Base-by-base conservation (phyloP, 2,329 filamentous ascomycete genomes). In the Coniochaeta prunicola region DNA sequence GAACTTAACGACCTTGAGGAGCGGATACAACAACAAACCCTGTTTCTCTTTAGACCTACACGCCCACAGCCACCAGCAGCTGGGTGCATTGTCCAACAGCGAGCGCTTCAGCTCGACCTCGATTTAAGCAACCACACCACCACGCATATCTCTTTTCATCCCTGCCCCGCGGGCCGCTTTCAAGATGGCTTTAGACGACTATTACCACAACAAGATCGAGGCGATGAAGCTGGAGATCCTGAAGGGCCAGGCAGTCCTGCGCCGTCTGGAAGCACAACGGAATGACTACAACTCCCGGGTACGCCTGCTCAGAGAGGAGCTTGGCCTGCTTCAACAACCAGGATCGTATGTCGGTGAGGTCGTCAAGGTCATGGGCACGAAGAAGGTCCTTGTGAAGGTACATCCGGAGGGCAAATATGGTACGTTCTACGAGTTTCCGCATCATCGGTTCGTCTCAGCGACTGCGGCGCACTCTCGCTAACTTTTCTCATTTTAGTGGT, bases 151-250 rank as follows among this genome's bases (percentile, higher is more conserved):
- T 30, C 30, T 21, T 5, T 31, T n/a, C 5, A 26, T 26, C 12
- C 48, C n/a, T n/a, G 53, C 24, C 17, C 7, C 53, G n/a, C n/a
- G 26, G 40, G 58, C 59, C 59, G 58, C 61, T 60, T 56, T 60
- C 84, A 87, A 73, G 74, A 99, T 99, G 94, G 92, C 93, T 85
- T 90, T 99, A 79, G 94, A 97, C 77, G 96, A 90, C 77, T 99
- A 97, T 81, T 99, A 96, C 77, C 91, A 94, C 80, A 97, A 97
- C 83, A 99, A 99, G 84, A 97, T 97, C 79, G 94, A 99, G 90
- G 88, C 90, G 75, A 96, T 97, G 90, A 97, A 97, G 89, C 92
- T 99, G 75, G 93, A 99, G 85, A 99, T 99, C 74, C 93, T 99
- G 74, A 93, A 97, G 78, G 93, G 94, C 59, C 94, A 99, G 79